Evolutionary conservation across 345 rosid genomes (phyloP).

Genomic region (Heritiera littoralis): DNA sequence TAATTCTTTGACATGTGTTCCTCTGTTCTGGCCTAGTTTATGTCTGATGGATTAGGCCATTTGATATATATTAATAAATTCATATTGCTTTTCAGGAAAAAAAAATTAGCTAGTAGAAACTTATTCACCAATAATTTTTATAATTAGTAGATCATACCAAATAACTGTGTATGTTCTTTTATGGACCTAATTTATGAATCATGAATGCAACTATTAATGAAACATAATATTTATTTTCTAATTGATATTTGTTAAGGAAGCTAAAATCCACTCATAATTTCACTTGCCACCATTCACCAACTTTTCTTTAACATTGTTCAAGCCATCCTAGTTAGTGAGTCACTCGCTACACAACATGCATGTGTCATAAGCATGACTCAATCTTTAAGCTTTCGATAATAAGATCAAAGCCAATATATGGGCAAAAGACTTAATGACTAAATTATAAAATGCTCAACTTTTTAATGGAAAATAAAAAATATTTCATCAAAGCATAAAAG

Average conservation of each 20-base stretch:
- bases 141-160: not conserved
- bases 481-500: slow-evolving; percentile 17
- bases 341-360: not conserved
- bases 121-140: not conserved
- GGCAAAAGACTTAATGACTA: not conserved
- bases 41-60: too few species aligned
- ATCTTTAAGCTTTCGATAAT: not conserved
- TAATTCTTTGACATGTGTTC: too few species aligned
- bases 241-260: not conserved
- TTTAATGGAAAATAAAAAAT: not conserved
- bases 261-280: not conserved
- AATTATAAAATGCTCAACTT: not conserved
- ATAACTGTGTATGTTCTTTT: not conserved
- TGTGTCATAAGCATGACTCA: not conserved
- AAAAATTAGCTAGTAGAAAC: not conserved
- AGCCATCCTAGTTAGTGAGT: not conserved
- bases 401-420: not conserved
- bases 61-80: too few species aligned
- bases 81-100: too few species aligned
- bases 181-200: not conserved
- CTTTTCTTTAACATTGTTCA: not conserved
- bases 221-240: too few species aligned
- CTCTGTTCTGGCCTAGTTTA: too few species aligned
- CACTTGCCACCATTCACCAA: too few species aligned
- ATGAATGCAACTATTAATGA: not conserved